Conservation (phyloP, 495 filamentous ascomycete species). For the Daldinia concentrica region DNA sequence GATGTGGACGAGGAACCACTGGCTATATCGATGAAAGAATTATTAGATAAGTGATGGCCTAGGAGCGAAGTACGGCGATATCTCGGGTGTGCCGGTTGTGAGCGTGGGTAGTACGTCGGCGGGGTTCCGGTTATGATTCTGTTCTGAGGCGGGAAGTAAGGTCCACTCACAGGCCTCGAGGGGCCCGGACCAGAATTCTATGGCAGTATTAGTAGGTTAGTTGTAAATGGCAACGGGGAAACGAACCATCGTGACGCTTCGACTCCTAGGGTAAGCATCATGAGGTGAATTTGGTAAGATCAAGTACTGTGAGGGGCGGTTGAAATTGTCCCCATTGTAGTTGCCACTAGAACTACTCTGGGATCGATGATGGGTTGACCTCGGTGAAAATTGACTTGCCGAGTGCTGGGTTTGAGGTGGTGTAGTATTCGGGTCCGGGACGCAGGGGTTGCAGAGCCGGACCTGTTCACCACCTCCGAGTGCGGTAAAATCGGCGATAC, state of each 20-base stretch:
- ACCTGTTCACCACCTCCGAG: slow-evolving; percentile 86
- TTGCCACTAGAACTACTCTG: slow-evolving; percentile 38
- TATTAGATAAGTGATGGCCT: slow-evolving; percentile 32
- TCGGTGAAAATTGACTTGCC: slow-evolving; percentile 23
- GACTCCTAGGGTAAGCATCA: slow-evolving; percentile 48
- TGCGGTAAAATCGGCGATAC: slow-evolving; percentile 49
- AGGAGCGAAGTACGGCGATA: slow-evolving; percentile 37
- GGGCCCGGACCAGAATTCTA: slow-evolving; percentile 33
- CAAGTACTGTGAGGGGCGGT: slow-evolving; percentile 18
- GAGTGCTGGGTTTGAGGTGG: slow-evolving; percentile 59
- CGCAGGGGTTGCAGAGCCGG: slow-evolving; percentile 92
- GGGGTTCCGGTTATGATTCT: slow-evolving; percentile 52
- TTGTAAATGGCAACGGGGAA: background rate
- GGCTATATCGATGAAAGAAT: slow-evolving; percentile 43
- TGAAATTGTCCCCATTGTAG: slow-evolving; percentile 36
- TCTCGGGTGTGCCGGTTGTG: slow-evolving; percentile 11
- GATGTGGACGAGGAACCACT: slow-evolving; percentile 36
- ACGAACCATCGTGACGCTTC: slow-evolving; percentile 59
- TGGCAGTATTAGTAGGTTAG: slow-evolving; percentile 25
- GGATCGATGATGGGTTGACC: slow-evolving; percentile 43
- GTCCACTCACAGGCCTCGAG: slow-evolving; percentile 27
- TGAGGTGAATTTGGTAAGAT: slow-evolving; percentile 23
- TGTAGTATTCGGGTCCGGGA: slow-evolving; percentile 86
- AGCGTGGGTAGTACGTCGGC: slow-evolving; percentile 48
- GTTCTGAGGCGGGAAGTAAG: slow-evolving; percentile 40